Base-by-base conservation (phyloP, 768 basidiomycete species). In the Suillus clintonianus region DNA sequence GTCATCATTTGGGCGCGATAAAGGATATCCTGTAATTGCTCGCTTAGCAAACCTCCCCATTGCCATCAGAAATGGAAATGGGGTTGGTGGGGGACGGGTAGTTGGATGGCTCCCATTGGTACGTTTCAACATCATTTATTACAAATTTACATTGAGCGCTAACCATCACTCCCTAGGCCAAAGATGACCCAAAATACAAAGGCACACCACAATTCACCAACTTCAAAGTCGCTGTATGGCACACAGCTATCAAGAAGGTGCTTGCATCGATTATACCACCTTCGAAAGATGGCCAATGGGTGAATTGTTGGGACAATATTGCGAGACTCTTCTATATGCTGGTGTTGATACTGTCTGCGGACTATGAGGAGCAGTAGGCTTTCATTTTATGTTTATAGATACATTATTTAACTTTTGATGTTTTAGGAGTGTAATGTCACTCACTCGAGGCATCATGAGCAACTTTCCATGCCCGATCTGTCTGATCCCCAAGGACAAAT, bases 321-420 rank as follows among this genome's bases (percentile, higher is more conserved):
- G 14, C 48, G 1, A 73, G 72, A 0, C 62, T 36, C 5, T 61
- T 82, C 0, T 82, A 70, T 54, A 79, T 79, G 4, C n/a, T 67
- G 2, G 59, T 67, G 24, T 55, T 67, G 11, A 78, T 81, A 10
- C 60, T 81, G 2, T 77, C 76, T 13, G 73, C 78, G 24, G 80
- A 82, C 56, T 83, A 81, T 63, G 77, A 82, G 64, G 81, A 83
- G 69, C 77, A 78, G 82, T 82, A 73, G 34, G 78, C 59, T 51
- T 14, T 22, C 30, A n/a, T 55, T n/a, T 56, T 22, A 27, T 24
- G 4, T 24, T 37, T 55, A 34, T 10, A 47, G 7, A 39, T 48
- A 55, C 45, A 30, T 30, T 39, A 32, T 41, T 53, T 19, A 65
- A 22, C 45, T 47, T 47, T 22, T 27, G 32, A 19, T 39, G 11